Evolutionary conservation across 177 flowering plant genomes (phyloP).

Genomic region (Vitis hybrid): DNA sequence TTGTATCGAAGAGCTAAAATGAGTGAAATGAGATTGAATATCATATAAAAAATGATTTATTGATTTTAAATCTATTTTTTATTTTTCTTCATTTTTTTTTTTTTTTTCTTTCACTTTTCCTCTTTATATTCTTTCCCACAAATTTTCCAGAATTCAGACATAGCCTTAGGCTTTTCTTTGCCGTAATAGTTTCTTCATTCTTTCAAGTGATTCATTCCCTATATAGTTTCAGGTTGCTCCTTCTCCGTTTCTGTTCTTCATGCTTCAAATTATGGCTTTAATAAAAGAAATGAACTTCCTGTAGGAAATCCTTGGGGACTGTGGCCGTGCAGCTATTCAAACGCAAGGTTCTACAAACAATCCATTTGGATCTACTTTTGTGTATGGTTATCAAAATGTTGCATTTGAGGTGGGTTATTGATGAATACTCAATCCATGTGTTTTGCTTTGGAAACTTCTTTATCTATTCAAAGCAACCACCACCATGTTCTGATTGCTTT

Average conservation of each 20-base stretch:
- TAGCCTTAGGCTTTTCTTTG: too few relatives aligned
- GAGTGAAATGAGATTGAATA: too few relatives aligned
- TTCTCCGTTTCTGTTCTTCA: neutral
- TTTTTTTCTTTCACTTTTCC: too few relatives aligned
- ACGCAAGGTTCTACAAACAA: conserved; percentile 93
- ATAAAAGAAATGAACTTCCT: conserved; percentile 4
- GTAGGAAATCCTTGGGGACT: conserved; percentile 93
- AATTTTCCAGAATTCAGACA: too few relatives aligned
- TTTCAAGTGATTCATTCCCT: too few relatives aligned
- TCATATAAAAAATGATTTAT: too few relatives aligned
- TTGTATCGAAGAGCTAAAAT: too few relatives aligned
- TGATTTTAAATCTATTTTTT: too few relatives aligned
- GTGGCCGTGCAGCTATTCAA: conserved; percentile 95
- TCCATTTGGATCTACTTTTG: conserved; percentile 96
- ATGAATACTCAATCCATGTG: neutral
- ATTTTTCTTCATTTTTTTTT: too few relatives aligned
- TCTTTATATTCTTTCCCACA: too few relatives aligned
- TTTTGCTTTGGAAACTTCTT: neutral
- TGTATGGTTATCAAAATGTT: conserved; percentile 90
- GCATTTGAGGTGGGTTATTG: conserved; percentile 83
- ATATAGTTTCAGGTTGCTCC: neutral
- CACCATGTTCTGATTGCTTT: neutral
- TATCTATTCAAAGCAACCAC: neutral
- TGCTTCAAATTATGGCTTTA: neutral
- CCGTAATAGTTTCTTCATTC: too few relatives aligned